Conservation (phyloP, 495 filamentous ascomycete genomes). For the Penicillium antarcticum region DNA sequence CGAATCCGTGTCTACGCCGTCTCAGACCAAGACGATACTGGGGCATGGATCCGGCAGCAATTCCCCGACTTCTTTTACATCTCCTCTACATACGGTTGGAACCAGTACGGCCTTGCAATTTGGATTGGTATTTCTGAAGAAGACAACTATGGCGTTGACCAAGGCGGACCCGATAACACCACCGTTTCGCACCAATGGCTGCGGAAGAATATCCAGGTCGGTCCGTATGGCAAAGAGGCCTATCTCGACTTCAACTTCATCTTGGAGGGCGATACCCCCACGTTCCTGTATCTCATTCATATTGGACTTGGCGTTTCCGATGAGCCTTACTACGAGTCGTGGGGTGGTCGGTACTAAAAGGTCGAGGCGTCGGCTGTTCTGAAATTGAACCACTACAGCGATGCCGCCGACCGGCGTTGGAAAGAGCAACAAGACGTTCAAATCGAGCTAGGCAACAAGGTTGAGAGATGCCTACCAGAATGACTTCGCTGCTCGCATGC, state of each 20-base stretch:
- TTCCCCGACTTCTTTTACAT: constrained; percentile 49
- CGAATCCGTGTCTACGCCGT: constrained; percentile 47
- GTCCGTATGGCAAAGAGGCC: constrained; percentile 28
- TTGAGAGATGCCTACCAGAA: constrained; percentile 48
- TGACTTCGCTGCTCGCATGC: constrained; percentile 49
- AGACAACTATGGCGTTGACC: constrained; percentile 38
- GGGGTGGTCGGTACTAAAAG: constrained; percentile 43
- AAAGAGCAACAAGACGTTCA: constrained; percentile 30
- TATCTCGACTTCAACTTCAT: constrained; percentile 45
- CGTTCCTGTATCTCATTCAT: constrained; percentile 45
- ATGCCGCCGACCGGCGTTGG: constrained; percentile 38
- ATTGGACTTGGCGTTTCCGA: constrained; percentile 45
- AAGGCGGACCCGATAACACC: constrained; percentile 41
- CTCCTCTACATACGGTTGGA: constrained; percentile 43
- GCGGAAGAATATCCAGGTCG: constrained; percentile 43
- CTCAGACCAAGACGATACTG: constrained; percentile 49
- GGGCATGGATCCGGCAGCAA: constrained; percentile 42
- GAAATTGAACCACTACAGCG: constrained; percentile 33
- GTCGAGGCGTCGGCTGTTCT: constrained; percentile 17
- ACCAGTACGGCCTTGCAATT: constrained; percentile 43
- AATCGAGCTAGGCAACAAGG: constrained; percentile 44
- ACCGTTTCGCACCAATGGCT: constrained; percentile 44
- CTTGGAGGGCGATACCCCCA: constrained; percentile 46
- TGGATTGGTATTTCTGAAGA: constrained; percentile 49
- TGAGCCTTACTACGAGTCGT: constrained; percentile 42